Evolutionary conservation across 192 early-diverging fungal genomes (phyloP), one percentile per base, ranked within the genome.

Genomic region (Podila verticillata): DNA sequence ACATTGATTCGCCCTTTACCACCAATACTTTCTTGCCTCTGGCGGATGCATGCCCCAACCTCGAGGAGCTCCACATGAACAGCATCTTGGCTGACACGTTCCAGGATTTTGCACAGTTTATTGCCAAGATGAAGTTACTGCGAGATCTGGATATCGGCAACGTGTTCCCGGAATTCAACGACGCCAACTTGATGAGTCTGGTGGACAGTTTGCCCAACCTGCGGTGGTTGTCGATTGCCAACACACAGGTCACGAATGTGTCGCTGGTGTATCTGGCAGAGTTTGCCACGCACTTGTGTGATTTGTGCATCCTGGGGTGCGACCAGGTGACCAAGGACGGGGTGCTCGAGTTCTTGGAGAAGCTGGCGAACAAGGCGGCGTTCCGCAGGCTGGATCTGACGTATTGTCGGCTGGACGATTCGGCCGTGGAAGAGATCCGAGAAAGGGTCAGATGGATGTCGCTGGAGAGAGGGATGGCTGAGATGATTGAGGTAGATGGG

Each of bases 21-120:
- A 58, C 61, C 49, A 67, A 72, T 26, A 8, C 48, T 1, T 80
- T 80, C 34, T 8, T 80, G 1, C 65, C 77, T 7, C 28, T 80
- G 44, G 70, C 77, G 0, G 70, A 72, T 7, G 77, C 70, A 15
- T 80, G 77, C 36, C 77, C 70, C 8, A 56, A 68, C 3, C 20
- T 80, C 12, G 61, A 72, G 13, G 77, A 72, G 49, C 57, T 80
- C 1, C 77, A 80, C 61, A 80, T 80, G 77, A 80, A 80, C 39
- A 80, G 77, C 29, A 72, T 80, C 7, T 34, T 80, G 31, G 77
- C 77, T 20, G 77, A 80, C 19, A 64, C 77, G 7, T 80, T 80
- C n/a, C 66, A 68, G 44, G 77, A 80, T 13, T 80, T 72, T 57
- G 20, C 31, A 3, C 63, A 26, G 20, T 80, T 80, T 49, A 58